Evolutionary conservation across 2,329 filamentous ascomycete species (phyloP), one percentile per base, ranked within the genome.

Genomic region (Nigrograna mackinnonii): DNA sequence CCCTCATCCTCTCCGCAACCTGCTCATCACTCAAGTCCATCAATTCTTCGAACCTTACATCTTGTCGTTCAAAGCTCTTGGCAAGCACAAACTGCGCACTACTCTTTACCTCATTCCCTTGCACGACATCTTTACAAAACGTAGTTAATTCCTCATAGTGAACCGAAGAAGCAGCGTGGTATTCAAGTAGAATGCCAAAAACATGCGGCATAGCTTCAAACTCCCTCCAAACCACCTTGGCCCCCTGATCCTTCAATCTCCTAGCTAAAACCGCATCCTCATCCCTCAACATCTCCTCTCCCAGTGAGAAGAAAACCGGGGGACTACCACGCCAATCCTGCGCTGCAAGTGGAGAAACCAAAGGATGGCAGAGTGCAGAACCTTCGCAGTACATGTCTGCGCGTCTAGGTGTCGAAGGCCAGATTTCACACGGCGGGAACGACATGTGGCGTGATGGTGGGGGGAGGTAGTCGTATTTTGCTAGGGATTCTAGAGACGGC

Each of bases 161-260:
- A 39, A 66, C 47, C 5, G 56, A 44, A 5, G 60, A 53, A 0
- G 49, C 64, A 3, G 49, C 36, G 3, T 66, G 41, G 1, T 50
- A 43, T n/a, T 72, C 70, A 4, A 77, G 45, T 41, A 77, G 45
- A 67, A 75, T 67, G 0, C 58, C 66, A 51, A 78, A 92, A 53
- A 81, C 83, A 67, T 91, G 88, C 40, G 89, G 87, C 88, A 92
- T 92, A 3, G 82, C 85, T 63, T 91, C 84, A 61, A 84, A 94
- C 67, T 89, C 81, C 61, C 88, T 82, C 56, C 84, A 86, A 3
- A 81, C 74, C 0, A 91, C 79, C 0, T 57, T 59, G 0, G 85
- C 84, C 4, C 80, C 82, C 34, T 86, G 79, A 6, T 56, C 50
- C 13, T 73, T 72, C 9, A 87, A 72, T 28, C 77, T 75, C 30